These are phyloP conservation scores for Zygoascus meyerae DNA, from an alignment of 1,139 yeast species.

Conservation along the genomic window DNA sequence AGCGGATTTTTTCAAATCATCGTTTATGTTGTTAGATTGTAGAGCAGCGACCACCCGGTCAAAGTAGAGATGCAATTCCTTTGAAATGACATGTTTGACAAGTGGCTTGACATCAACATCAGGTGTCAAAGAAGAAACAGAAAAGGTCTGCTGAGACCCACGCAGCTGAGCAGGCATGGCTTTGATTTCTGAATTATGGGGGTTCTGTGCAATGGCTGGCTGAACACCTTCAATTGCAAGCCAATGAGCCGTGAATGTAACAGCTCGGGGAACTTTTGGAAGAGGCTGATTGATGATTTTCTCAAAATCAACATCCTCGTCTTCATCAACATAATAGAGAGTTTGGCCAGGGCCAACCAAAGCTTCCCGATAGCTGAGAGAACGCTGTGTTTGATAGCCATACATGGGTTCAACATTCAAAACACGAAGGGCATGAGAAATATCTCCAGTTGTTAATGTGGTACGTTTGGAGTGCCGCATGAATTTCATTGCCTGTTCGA, in stretches of 20 bases:
- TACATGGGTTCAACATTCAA: conserved; percentile 70
- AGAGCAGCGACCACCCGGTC: conserved; percentile 85
- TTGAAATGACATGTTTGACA: conserved; percentile 94
- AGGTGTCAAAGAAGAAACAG: conserved; percentile 38
- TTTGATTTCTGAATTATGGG: conserved; percentile 53
- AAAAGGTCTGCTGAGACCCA: conserved; percentile 34
- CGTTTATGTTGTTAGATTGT: conserved; percentile 38
- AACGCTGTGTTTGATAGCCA: conserved; percentile 43
- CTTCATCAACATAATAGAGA: conserved; percentile 83
- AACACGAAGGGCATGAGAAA: conserved; percentile 73
- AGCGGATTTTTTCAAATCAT: conserved; percentile 71
- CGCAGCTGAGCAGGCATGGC: conserved; percentile 40
- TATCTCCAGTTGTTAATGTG: conserved; percentile 72
- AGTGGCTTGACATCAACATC: conserved; percentile 80
- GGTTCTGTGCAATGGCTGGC: conserved; percentile 96
- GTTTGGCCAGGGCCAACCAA: conserved; percentile 92
- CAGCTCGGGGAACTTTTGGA: conserved; percentile 90
- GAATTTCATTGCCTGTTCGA: conserved; percentile 92
- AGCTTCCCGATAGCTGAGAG: conserved; percentile 72
- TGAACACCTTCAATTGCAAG: conserved; percentile 98
- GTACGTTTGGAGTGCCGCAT: conserved; percentile 92
- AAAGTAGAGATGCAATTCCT: conserved; percentile 88
- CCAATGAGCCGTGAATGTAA: conserved; percentile 97
- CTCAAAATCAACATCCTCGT: conserved; percentile 89
- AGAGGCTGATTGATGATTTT: conserved; percentile 88